Evolutionary conservation across 2,329 filamentous ascomycete genomes (phyloP), one percentile per base, ranked within the genome.

Genomic region (Pseudocercospora fuligena): DNA sequence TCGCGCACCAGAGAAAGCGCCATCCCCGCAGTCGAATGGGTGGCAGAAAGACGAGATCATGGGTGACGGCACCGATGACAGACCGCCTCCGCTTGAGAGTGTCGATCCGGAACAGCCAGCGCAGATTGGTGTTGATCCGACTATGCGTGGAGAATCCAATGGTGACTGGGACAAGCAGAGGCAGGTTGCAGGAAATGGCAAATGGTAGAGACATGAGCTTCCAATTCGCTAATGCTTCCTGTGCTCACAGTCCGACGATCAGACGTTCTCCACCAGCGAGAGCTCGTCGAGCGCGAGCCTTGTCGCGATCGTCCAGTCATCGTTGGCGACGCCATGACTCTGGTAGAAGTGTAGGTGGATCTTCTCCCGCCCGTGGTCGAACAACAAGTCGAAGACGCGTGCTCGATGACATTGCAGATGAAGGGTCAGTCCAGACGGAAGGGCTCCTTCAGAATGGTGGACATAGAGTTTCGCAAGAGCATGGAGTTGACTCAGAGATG

Each of bases 1-100:
- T 62, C 75, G 78, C 11, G 66, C 66, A 9, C 77, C 75, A 3
- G 74, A 76, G 49, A 12, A 65, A 23, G 33, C 46, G 5, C 62
- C 64, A 6, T 43, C 58, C 0, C n/a, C 64, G 9, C 60, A 66
- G 7, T n/a, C 61, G 14, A 63, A 47, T 16, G 29, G 23, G 7
- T 56, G 46, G 47, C 54, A 27, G 29, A 27, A 7, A 54, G 56
- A 49, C 19, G 54, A 61, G 6, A 16, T 33, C 47, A 36, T 46
- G 29, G 40, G 21, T 43, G 58, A 59, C 58, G 43, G 51, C 64
- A 31, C 46, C 40, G 47, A 57, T 64, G 56, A 40, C 9, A 16
- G n/a, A 11, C 33, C 31, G 16, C 23, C 56, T 14, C 31, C 25
- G 7, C 23, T 33, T 3, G 56, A 58, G n/a, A 36, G 19, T 7